Percentiles rank a stretch among this genome's conserved stretches.
These are phyloP conservation scores for Xylariaceae sp. DNA, from an alignment of 2,329 filamentous ascomycete species.

Conservation along the genomic window DNA sequence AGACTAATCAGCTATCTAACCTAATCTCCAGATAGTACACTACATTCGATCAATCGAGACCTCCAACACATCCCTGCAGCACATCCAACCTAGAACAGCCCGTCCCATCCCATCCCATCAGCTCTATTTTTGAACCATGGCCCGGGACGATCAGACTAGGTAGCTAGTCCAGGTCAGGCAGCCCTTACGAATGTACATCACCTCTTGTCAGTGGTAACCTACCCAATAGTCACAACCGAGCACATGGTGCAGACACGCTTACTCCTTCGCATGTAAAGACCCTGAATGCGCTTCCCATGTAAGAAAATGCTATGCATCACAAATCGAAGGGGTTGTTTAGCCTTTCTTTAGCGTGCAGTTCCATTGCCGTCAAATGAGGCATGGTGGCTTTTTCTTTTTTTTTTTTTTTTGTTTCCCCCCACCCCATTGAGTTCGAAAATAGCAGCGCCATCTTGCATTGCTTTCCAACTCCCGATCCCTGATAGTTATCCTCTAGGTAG, in stretches of 20 bases:
- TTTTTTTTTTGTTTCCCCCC: conserved; percentile 9
- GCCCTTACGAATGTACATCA: background rate
- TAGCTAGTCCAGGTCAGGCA: too few species aligned
- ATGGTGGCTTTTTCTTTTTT: too few species aligned
- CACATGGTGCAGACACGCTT: background rate
- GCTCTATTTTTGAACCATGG: conserved; percentile 13
- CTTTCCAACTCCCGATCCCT: conserved; percentile 23
- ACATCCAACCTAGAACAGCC: too few species aligned
- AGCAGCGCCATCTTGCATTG: conserved; percentile 23
- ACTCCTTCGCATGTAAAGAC: conserved; percentile 3
- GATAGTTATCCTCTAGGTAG: conserved; percentile 7
- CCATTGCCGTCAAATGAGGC: conserved; percentile 19
- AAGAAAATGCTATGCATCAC: conserved; percentile 13
- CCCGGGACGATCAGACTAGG: background rate
- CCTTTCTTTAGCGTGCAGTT: conserved; percentile 2
- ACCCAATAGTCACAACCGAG: too few species aligned
- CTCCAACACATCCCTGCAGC: too few species aligned
- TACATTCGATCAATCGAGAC: too few species aligned
- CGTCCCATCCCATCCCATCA: background rate
- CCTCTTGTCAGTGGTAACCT: too few species aligned
- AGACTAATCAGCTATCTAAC: background rate
- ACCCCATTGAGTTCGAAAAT: conserved; percentile 15
- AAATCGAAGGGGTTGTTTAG: conserved; percentile 10
- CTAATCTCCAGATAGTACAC: too few species aligned
- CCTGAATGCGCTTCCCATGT: conserved; percentile 8